Base-by-base conservation (phyloP, 2,329 filamentous ascomycete species). In the Parasarocladium wereldwijsianum region DNA sequence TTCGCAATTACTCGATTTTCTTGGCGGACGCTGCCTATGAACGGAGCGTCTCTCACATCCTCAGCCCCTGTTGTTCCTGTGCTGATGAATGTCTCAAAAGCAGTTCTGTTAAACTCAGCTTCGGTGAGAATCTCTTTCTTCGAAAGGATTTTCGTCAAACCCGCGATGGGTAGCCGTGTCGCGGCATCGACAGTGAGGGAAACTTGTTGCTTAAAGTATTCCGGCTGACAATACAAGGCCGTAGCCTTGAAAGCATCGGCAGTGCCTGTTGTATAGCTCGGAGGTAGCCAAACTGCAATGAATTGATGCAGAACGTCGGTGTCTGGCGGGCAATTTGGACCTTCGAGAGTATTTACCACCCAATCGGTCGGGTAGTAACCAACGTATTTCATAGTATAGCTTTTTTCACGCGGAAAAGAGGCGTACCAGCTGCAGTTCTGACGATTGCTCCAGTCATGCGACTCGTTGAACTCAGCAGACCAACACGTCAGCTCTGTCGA, bases 201-300 rank as follows among this genome's bases (percentile, higher is more conserved):
- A 0, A 65, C 61, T 0, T 46, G 9, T 22, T 67, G 61, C n/a
- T 52, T 46, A 28, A 53, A 59, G 32, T 70, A 73, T 0, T 19
- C 38, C 0, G 62, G 34, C 14, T 56, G 42, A 27, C 64, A 68
- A 27, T 56, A 68, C 0, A 58, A 14, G 0, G 52, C 50, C 0
- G 54, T 59, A 0, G 52, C 33, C 6, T 45, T 40, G 26, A 34
- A 39, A 1, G 32, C 18, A 0, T 25, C 23, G 11, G 6, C 6
- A n/a, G n/a, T n/a, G n/a, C n/a, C n/a, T n/a, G n/a, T n/a, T n/a
- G n/a, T n/a, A n/a, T n/a, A n/a, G n/a, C n/a, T n/a, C n/a, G n/a
- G n/a, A n/a, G n/a, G n/a, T n/a, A n/a, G n/a, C 42, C 44, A 50
- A 0, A 44, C 32, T 0, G 51, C 48, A 1, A 54, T 35, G 5